Base-by-base conservation (phyloP, 805 yeast genomes). In the Candida easanensis region DNA sequence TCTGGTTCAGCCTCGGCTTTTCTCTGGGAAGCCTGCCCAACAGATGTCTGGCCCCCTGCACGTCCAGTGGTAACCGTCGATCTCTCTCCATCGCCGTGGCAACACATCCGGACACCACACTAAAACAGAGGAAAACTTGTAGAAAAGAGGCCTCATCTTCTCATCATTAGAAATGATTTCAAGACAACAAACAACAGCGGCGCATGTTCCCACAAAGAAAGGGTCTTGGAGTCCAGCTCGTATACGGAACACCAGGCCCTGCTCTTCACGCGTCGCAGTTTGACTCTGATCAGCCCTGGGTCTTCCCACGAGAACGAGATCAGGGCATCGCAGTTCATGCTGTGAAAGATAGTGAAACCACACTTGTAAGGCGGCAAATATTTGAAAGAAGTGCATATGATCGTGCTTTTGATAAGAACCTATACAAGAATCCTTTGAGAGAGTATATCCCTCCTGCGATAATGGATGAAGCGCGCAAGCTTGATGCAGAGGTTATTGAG, bases 161-260 rank as follows among this genome's bases (percentile, higher is more conserved):
- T n/a, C n/a, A n/a, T n/a, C n/a, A n/a, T n/a, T n/a, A n/a, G n/a
- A n/a, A n/a, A n/a, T n/a, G n/a, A n/a, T n/a, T 8, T 9, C 30
- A 8, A 26, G 10, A 22, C 25, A 22, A 7, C 25, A 10, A 22
- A 22, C n/a, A 30, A 16, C 14, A 17, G 19, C 20, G 16, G 33
- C 11, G 6, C 21, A 54, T 56, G 57, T 70, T 73, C 73, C 75
- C 76, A 39, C 63, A 65, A 15, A 71, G 64, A 42, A 49, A 57
- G 22, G 72, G 70, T 7, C 56, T 66, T 15, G 77, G 78, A 2
- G 61, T 60, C 3, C 74, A 70, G 55, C 57, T 74, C 31, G 50
- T 69, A 2, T 68, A 66, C 46, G 79, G 79, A 1, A 57, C 66
- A 0, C 58, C 58, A 10, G 77, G 78, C 0, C 48, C 64, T 2